phyloP scores from a whole-genome alignment of 73 alveolate genomes.

The Urostyla sp. region DNA sequence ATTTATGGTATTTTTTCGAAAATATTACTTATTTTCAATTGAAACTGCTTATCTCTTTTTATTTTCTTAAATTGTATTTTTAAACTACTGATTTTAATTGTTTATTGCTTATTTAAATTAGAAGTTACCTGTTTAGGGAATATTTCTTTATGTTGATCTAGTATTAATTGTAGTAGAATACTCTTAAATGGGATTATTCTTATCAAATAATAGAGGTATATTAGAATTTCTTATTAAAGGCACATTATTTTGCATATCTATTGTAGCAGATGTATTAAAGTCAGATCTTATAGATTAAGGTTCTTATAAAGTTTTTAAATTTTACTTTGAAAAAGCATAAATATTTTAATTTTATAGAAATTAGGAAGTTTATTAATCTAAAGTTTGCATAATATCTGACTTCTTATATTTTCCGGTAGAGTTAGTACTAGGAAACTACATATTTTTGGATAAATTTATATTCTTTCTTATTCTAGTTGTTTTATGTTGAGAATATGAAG shows the following conservation, averaged over 20 bases:
- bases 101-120: too few relatives aligned
- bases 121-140: too few relatives aligned
- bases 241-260: background rate
- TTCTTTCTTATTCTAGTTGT: constrained; percentile 19
- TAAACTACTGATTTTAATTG: too few relatives aligned
- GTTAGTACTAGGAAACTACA: constrained; percentile 33
- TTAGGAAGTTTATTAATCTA: constrained; percentile 9
- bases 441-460: background rate
- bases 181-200: background rate
- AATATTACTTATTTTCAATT: constrained; percentile 25
- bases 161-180: background rate
- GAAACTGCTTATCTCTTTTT: too few relatives aligned
- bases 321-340: background rate
- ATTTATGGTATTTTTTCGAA: constrained; percentile 9
- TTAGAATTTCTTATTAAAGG: background rate
- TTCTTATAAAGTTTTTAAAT: background rate
- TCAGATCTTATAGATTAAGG: too few relatives aligned
- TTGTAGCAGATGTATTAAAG: background rate
- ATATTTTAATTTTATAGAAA: background rate
- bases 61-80: too few relatives aligned
- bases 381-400: background rate
- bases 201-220: background rate
- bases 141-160: too few relatives aligned
- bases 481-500: constrained; percentile 25
- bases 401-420: constrained; percentile 13